Percentiles rank a stretch among this genome's conserved stretches.
Evolutionary conservation across 2,329 filamentous ascomycete species (phyloP).

Genomic region (Anthostomella pinea): DNA sequence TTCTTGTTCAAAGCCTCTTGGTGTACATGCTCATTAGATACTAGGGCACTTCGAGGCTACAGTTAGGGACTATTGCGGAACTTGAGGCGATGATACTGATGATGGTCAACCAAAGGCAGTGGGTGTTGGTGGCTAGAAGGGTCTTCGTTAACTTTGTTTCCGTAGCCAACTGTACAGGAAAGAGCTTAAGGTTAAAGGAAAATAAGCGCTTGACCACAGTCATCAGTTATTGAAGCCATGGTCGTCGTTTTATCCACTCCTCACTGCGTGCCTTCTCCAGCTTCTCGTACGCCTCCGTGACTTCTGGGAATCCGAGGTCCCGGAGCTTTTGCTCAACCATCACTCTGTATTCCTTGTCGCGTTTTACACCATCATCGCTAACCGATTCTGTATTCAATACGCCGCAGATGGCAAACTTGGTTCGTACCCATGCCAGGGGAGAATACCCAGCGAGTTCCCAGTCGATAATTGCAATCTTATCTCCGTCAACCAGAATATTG

Average conservation of each 20-base stretch:
- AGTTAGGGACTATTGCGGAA: too few species aligned
- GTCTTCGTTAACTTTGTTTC: too few species aligned
- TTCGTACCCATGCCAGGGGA: conserved; percentile 2
- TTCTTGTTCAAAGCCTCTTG: too few species aligned
- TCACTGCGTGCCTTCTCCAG: conserved; percentile 1
- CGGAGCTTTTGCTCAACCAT: not conserved
- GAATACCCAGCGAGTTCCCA: conserved; percentile 4
- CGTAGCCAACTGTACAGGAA: too few species aligned
- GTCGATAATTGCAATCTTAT: conserved; percentile 9
- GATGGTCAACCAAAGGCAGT: too few species aligned
- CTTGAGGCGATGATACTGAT: too few species aligned
- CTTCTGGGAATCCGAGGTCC: conserved; percentile 5
- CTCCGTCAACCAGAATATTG: conserved; percentile 9
- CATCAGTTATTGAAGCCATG: conserved; percentile 3
- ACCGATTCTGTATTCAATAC: not conserved
- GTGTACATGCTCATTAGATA: too few species aligned
- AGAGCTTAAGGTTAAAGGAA: too few species aligned
- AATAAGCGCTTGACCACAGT: too few species aligned
- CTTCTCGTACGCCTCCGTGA: conserved; percentile 1
- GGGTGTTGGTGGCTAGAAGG: too few species aligned
- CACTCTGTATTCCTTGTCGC: not conserved
- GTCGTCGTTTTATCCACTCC: conserved; percentile 2
- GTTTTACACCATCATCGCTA: not conserved
- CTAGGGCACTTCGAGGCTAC: too few species aligned
- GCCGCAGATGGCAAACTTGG: conserved; percentile 4